A percentile compares a stretch with the other conserved stretches of the same genome.
Evolutionary conservation across 306 rosid species (phyloP).

Genomic region (Trifolium pratense): DNA sequence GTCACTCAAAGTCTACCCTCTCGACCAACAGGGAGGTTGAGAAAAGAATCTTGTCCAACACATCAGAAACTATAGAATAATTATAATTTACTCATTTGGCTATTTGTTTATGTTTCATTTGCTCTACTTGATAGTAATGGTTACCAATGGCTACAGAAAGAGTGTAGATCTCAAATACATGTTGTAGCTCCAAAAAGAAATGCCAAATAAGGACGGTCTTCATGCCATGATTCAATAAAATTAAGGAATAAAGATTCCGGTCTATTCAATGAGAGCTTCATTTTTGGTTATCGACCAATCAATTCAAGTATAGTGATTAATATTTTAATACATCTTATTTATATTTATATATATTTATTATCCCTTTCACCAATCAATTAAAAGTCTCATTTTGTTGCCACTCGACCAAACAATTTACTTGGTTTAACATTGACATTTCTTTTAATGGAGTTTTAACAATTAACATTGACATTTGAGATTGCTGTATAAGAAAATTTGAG

Average conservation of each 20-base stretch:
- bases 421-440: no score
- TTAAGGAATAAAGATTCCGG: conserved; percentile 27
- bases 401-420: no score
- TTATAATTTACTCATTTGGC: neutral
- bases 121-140: conserved; percentile 19
- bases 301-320: neutral
- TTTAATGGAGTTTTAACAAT: no score
- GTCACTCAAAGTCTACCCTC: neutral
- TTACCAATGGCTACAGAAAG: conserved; percentile 17
- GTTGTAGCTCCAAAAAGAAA: conserved; percentile 28
- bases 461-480: no score
- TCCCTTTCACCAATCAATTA: neutral
- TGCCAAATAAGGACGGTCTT: conserved; percentile 38
- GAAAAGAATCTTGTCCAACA: conserved; percentile 8
- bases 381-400: neutral
- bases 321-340: neutral
- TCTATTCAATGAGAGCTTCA: conserved; percentile 31
- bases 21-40: neutral
- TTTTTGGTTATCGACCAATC: neutral
- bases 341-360: neutral
- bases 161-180: neutral
- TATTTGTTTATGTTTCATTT: conserved; percentile 16
- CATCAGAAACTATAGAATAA: conserved; percentile 4
- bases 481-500: no score
- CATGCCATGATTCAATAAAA: conserved; percentile 15